Base-by-base conservation (phyloP, 148 eudicot species). In the Rhododendron simsii region DNA sequence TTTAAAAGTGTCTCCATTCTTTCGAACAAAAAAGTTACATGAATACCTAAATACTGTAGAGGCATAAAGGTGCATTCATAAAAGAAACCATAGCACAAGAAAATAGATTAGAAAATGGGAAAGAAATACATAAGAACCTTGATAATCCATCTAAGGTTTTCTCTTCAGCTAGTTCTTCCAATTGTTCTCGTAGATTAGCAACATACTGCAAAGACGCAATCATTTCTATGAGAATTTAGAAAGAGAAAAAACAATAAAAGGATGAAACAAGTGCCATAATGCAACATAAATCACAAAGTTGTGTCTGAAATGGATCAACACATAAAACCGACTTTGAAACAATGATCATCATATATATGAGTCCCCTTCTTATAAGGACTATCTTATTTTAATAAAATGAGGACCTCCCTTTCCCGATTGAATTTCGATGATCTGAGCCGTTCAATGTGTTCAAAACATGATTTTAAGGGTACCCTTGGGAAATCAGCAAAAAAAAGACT, bases 131-230 rank as follows among this genome's bases (percentile, higher is more conserved):
- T 39, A 45, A 45, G 16, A 28, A 87, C 88, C 88, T 87, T 5
- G 83, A 83, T 83, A 87, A 77, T 33, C 88, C 88, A 18, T 87
- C 83, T 26, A 65, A 81, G 39, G 85, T 87, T 75, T 83, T 87
- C 48, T 87, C 86, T 78, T 83, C 86, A 20, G 78, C 83, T 13
- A 87, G 75, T 61, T 83, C 78, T 77, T 87, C 86, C 51, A 87
- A 87, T 48, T 87, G 88, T 63, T 87, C 88, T 48, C 86, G 77
- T 78, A 87, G 81, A 83, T 86, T 87, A 78, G 78, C 82, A 83
- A 87, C 86, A 61, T 87, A 87, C 88, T 87, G 86, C 63, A 83
- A 76, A 45, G 9, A 76, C 33, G 39, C 30, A 55, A 85, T 61
- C 7, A 28, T 44, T 39, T 63, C 10, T 39, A n/a, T 8, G 13